phyloP scores from a whole-genome alignment of 768 basidiomycete genomes.

The Rhizopogon roseolus region DNA sequence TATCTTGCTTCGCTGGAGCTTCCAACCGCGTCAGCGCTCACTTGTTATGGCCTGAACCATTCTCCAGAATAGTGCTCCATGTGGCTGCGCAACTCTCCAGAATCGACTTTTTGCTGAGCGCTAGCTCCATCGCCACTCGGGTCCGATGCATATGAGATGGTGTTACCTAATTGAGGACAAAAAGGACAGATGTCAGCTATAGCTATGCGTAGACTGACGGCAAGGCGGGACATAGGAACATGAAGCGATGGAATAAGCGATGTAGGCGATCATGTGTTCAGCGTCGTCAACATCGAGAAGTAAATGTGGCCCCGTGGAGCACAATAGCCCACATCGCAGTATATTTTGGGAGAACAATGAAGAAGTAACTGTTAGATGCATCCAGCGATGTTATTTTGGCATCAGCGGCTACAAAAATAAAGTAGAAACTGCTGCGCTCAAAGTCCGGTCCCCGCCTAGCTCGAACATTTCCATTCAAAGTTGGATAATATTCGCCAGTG shows the following conservation, averaged over 20 bases:
- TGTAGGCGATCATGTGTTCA: background rate
- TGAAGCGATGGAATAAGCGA: background rate
- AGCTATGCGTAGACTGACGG: background rate
- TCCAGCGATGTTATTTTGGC: background rate
- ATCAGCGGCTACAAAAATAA: background rate
- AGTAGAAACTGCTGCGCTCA: background rate
- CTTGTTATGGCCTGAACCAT: background rate
- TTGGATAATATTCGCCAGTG: background rate
- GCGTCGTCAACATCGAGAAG: slow-evolving; percentile 23
- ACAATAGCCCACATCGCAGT: background rate
- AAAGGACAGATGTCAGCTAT: slow-evolving; percentile 4
- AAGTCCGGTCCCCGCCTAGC: background rate
- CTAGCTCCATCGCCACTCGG: slow-evolving; percentile 39
- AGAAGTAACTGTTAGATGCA: background rate
- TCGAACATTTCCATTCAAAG: background rate
- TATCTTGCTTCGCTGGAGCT: background rate
- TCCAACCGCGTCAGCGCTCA: background rate
- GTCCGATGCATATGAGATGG: slow-evolving; percentile 34
- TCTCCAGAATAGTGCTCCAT: slow-evolving; percentile 31
- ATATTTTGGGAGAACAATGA: slow-evolving; percentile 1
- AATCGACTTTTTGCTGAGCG: slow-evolving; percentile 47
- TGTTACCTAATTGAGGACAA: slow-evolving; percentile 28
- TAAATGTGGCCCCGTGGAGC: background rate
- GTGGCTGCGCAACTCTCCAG: slow-evolving; percentile 45
- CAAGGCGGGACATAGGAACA: background rate